Base-by-base conservation (phyloP, 192 early-diverging fungal genomes). In the Oehlia diaphana region DNA sequence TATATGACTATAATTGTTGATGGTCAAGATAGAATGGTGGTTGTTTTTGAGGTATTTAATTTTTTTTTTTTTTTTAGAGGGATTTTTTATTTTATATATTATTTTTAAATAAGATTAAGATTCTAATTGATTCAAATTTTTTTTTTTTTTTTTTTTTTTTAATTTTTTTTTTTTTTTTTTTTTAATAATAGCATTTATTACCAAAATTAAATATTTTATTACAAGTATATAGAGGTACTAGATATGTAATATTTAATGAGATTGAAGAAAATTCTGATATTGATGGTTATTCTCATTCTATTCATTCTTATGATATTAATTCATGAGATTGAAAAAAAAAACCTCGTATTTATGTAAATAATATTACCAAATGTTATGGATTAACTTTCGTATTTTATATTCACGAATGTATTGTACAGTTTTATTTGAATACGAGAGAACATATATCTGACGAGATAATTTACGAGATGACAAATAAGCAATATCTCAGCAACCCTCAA, bases 1-100 rank as follows among this genome's bases (percentile, higher is more conserved):
- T 94, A 94, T 80, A 80, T 95, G 81, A 92, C 91, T 7, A 87
- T 94, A 28, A 80, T 95, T 62, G 88, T 93, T 14, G 87, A 85
- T 63, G 89, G 83, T 16, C 84, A 91, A 50, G 85, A 88, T 58
- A 76, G 84, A 23, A 92, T 94, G 89, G 86, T 87, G 2, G 90
- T 95, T 26, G 89, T 92, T 1, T 94, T 93, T 80, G 88, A 89
- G 86, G 93, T 93, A 85, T 47, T 74, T 44, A n/a, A 47, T 63
- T 6, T 58, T n/a, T n/a, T n/a, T n/a, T n/a, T n/a, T n/a, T n/a
- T n/a, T n/a, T n/a, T n/a, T n/a, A n/a, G n/a, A n/a, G n/a, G n/a
- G n/a, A n/a, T n/a, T n/a, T n/a, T n/a, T n/a, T n/a, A n/a, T n/a
- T n/a, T n/a, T n/a, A n/a, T n/a, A n/a, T n/a, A n/a, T 35, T 35